These are phyloP conservation scores for Schizochytrium sp. DNA, from an alignment of 108 stramenopile species.

Conservation along the genomic window DNA sequence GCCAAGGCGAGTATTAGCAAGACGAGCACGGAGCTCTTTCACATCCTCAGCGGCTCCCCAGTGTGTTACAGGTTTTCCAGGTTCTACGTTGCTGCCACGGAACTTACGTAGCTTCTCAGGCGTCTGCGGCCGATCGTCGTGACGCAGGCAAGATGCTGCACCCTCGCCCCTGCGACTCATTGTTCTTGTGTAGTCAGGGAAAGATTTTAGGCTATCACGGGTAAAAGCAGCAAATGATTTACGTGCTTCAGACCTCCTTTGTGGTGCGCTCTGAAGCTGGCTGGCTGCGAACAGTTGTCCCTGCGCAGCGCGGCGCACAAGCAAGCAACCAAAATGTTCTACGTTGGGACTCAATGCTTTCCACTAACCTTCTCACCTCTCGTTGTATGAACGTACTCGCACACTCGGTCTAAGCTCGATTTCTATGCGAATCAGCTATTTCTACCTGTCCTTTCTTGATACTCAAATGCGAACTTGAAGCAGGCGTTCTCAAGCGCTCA, in stretches of 20 bases:
- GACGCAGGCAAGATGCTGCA: constrained; percentile 2
- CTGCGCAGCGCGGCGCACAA: not conserved
- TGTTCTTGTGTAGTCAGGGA: not conserved
- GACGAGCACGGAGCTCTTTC: constrained; percentile 3
- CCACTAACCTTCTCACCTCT: too few species aligned
- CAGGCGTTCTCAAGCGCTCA: too few species aligned
- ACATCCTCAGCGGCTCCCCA: not conserved
- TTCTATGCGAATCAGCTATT: too few species aligned
- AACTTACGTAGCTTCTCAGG: constrained; percentile 40
- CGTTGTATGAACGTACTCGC: too few species aligned
- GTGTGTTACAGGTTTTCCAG: constrained; percentile 21
- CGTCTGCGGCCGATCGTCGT: constrained; percentile 19
- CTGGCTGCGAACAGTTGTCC: not conserved
- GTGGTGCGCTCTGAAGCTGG: too few species aligned
- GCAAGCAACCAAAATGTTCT: not conserved
- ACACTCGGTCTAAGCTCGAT: too few species aligned
- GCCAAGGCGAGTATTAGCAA: constrained; percentile 31
- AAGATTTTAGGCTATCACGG: too few species aligned
- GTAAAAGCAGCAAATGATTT: too few species aligned
- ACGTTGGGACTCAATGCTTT: too few species aligned
- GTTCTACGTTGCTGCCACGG: constrained; percentile 7
- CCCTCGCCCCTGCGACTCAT: constrained; percentile 22
- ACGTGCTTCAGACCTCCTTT: too few species aligned
- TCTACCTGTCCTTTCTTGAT: too few species aligned
- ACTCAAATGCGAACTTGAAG: too few species aligned